Base-by-base conservation (phyloP, 2,329 filamentous ascomycete genomes). In the Aspergillus latus region DNA sequence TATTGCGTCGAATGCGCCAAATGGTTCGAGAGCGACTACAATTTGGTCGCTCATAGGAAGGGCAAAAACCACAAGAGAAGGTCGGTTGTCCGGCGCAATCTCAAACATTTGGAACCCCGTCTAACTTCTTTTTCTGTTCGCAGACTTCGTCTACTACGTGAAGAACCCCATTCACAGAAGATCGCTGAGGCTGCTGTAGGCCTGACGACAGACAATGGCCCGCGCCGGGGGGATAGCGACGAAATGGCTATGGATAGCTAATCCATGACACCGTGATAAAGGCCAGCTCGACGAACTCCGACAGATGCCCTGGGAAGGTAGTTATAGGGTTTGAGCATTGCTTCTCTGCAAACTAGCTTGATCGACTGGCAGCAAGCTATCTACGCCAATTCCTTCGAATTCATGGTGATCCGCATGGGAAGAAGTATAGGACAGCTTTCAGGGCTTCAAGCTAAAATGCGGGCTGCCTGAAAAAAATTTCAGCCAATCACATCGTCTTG, bases 1-100 rank as follows among this genome's bases (percentile, higher is more conserved):
- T 97, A 97, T 75, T 99, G 94, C 74, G 81, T 88, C 13, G 89
- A 96, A 75, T 99, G 94, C 74, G 88, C 94, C 61, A 97, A 96
- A 78, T 97, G 90, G 88, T 97, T 95, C 73, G 93, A 97, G 73
- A 88, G 86, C 49, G 89, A 94, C 63, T 74, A 83, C 66, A 95
- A 90, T 65, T 78, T 96, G 56, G 80, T 82, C 36, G 81, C 84
- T 29, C 94, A 99, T 76, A 81, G 81, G 56, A 90, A 88, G 73
- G 91, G 90, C 66, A 99, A 97, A 78, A 90, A 90, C 62, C 94
- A 99, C 77, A 97, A 92, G 83, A 85, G 92, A 79, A 88, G 56
- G 90, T 91, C 69, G 50, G 70, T 64, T 16, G 8, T 39, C 43
- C 15, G 9, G 26, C n/a, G 7, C 3, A 34, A 21, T 11, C 15